phyloP scores from a whole-genome alignment of 2,329 filamentous ascomycete genomes.

The Dothidotthia symphoricarpi region DNA sequence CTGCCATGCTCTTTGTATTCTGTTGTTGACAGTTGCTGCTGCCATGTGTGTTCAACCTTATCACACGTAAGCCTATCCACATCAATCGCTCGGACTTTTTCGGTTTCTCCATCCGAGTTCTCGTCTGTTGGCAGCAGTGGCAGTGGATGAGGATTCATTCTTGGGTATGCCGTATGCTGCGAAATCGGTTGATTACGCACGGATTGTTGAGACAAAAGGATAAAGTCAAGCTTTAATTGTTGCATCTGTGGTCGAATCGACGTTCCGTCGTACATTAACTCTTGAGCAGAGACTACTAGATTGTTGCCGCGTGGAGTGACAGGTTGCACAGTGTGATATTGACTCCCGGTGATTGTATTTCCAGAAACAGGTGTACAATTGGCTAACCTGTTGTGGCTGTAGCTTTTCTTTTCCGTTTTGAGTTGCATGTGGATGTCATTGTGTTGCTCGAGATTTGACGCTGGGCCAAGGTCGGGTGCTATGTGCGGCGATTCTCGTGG shows the following conservation, averaged over 20 bases:
- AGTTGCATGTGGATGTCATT: background rate
- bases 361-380: background rate
- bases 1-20: too few species aligned
- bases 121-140: conserved; percentile 8
- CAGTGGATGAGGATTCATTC: conserved; percentile 9
- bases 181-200: background rate
- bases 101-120: too few species aligned
- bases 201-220: background rate
- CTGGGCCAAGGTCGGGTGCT: background rate
- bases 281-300: conserved; percentile 4
- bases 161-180: conserved; percentile 1
- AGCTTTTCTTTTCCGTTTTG: conserved; percentile 2
- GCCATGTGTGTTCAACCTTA: too few species aligned
- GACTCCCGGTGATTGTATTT: conserved; percentile 3
- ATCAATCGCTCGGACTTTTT: too few species aligned
- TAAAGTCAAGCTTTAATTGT: conserved; percentile 4
- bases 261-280: conserved; percentile 12
- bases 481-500: background rate
- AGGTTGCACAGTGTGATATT: conserved; percentile 16
- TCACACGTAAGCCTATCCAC: too few species aligned
- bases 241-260: conserved; percentile 17
- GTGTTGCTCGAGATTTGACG: conserved; percentile 1
- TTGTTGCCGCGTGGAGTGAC: conserved; percentile 14
- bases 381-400: conserved; percentile 1
- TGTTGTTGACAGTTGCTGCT: too few species aligned